These are phyloP conservation scores for Beauveria brongniartii DNA, from an alignment of 2,329 filamentous ascomycete species.

Conservation along the genomic window DNA sequence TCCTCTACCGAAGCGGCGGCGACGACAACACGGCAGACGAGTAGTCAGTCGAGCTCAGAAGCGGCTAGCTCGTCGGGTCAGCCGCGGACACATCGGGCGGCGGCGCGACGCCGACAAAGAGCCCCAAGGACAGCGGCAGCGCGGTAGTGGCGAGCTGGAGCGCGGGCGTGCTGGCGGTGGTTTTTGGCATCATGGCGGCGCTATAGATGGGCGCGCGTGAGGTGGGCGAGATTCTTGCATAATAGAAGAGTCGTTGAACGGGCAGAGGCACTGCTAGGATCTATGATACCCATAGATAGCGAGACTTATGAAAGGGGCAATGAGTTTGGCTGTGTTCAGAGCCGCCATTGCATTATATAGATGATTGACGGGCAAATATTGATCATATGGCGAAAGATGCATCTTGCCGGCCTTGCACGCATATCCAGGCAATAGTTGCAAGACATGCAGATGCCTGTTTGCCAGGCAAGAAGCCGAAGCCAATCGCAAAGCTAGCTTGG, in stretches of 20 bases:
- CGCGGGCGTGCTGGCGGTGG: neutral
- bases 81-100: neutral
- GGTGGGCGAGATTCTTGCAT: neutral
- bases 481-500: neutral
- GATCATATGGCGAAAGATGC: neutral
- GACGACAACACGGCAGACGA: neutral
- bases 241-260: neutral
- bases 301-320: neutral
- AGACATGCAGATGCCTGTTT: neutral
- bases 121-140: conserved; percentile 1
- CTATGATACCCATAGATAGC: neutral
- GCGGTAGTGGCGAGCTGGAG: conserved; percentile 5
- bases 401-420: neutral
- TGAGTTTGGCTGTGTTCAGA: neutral
- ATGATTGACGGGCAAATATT: neutral
- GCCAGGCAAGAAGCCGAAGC: neutral
- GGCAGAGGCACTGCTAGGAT: neutral
- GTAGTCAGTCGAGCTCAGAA: neutral
- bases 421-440: neutral
- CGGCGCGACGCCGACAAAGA: conserved; percentile 2
- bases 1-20: neutral
- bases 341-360: neutral
- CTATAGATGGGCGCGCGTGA: neutral
- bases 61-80: neutral
- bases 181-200: conserved; percentile 6